phyloP scores from a whole-genome alignment of 805 yeast genomes.

The Candida schatavii region DNA sequence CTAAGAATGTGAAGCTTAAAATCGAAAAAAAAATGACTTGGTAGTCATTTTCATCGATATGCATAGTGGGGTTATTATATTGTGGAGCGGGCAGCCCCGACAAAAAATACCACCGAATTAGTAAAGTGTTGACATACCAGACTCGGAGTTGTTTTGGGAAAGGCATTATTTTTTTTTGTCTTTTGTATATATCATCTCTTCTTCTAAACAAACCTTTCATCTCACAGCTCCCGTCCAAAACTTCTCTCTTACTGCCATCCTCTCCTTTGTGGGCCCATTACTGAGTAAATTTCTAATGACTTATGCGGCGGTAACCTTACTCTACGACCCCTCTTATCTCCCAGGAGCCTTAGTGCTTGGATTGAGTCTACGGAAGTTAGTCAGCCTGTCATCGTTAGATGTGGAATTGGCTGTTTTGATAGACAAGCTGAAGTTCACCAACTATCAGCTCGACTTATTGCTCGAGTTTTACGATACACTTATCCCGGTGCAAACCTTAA shows the following conservation, averaged over 20 bases:
- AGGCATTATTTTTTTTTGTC: too few species aligned
- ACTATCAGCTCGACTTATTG: constrained; percentile 26
- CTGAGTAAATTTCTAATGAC: too few species aligned
- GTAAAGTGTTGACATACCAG: too few species aligned
- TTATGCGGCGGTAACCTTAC: constrained; percentile 44
- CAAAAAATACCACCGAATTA: too few species aligned
- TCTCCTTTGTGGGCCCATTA: too few species aligned
- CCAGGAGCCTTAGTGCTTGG: constrained; percentile 60
- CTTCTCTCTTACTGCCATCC: too few species aligned
- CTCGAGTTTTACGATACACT: constrained; percentile 26
- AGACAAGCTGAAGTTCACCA: constrained; percentile 25
- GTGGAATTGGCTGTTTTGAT: constrained; percentile 30
- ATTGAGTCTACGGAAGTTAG: constrained; percentile 21
- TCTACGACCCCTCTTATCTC: constrained; percentile 50
- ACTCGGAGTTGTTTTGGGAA: too few species aligned
- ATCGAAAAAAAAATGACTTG: background rate
- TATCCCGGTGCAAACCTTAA: constrained; percentile 24
- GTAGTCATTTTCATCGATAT: background rate
- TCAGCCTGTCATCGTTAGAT: constrained; percentile 7
- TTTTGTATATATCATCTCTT: too few species aligned
- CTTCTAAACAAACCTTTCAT: too few species aligned
- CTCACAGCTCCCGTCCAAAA: too few species aligned
- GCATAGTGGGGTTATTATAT: background rate
- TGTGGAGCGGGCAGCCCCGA: too few species aligned
- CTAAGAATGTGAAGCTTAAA: too few species aligned